phyloP scores from a whole-genome alignment of 345 rosid genomes.

The Eucalyptus coolabah region DNA sequence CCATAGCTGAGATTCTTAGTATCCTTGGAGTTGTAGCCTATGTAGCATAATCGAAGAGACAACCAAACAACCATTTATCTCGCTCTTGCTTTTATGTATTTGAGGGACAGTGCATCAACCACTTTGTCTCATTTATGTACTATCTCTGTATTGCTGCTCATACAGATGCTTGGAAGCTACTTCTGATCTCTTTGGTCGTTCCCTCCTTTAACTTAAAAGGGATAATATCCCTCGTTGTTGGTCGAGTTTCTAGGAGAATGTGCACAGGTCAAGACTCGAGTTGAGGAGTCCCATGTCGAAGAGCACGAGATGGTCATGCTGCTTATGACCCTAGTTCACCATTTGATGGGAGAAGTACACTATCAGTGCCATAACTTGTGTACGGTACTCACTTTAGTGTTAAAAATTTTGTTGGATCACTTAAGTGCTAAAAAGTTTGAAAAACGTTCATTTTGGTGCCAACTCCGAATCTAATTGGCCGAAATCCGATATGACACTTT shows the following conservation, averaged over 20 bases:
- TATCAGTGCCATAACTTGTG: too few species aligned
- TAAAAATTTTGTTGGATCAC: too few species aligned
- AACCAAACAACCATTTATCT: not conserved
- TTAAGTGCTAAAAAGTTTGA: too few species aligned
- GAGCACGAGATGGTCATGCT: not conserved
- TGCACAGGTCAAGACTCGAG: not conserved
- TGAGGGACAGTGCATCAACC: not conserved
- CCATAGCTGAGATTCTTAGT: not conserved
- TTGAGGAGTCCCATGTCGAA: not conserved
- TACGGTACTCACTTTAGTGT: too few species aligned
- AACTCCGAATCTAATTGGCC: too few species aligned
- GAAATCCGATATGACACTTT: too few species aligned
- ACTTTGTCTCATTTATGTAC: not conserved
- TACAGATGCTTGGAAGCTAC: not conserved
- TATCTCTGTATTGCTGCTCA: not conserved
- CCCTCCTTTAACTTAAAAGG: not conserved
- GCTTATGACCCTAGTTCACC: not conserved
- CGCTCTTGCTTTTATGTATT: not conserved
- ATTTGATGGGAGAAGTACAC: not conserved
- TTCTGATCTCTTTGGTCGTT: not conserved
- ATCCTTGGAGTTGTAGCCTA: not conserved
- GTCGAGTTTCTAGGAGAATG: not conserved
- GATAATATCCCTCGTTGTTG: not conserved
- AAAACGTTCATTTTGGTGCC: too few species aligned
- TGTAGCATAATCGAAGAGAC: not conserved